phyloP scores from a whole-genome alignment of 495 filamentous ascomycete genomes.

The Venustampulla echinocandica region DNA sequence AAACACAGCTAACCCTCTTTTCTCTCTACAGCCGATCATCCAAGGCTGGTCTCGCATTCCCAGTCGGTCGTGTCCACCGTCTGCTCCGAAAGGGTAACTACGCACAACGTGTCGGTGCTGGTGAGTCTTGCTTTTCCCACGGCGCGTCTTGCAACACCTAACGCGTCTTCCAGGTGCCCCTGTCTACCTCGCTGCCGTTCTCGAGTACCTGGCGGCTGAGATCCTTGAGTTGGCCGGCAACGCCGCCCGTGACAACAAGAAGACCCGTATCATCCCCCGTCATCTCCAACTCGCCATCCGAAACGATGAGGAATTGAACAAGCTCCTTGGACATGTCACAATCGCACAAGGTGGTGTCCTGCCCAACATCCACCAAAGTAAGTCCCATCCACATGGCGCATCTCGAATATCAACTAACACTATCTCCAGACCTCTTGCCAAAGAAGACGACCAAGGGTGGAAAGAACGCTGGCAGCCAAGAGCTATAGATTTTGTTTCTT shows the following conservation, averaged over 20 bases:
- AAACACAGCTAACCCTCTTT: no score
- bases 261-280: conserved; percentile 99
- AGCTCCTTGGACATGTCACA: conserved; percentile 97
- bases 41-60: conserved; percentile 98
- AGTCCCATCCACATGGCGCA: conserved; percentile 29
- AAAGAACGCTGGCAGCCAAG: conserved; percentile 77
- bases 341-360: conserved; percentile 99
- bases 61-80: conserved; percentile 99
- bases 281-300: conserved; percentile 99
- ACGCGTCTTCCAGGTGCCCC: conserved; percentile 60
- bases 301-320: conserved; percentile 99
- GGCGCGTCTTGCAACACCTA: conserved; percentile 20
- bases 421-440: conserved; percentile 72
- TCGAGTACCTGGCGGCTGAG: conserved; percentile 97
- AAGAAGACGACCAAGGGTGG: conserved; percentile 95
- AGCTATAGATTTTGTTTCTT: conserved; percentile 59
- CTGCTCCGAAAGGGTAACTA: conserved; percentile 99
- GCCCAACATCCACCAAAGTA: conserved; percentile 97
- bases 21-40: conserved; percentile 70
- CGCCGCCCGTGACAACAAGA: conserved; percentile 99
- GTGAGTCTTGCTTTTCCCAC: conserved; percentile 35
- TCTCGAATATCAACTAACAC: conserved; percentile 14
- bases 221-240: conserved; percentile 99
- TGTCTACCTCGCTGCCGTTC: conserved; percentile 95
- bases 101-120: conserved; percentile 98